Conservation (phyloP, 176 grass and related monocot genomes). For the Triticum timopheevii region DNA sequence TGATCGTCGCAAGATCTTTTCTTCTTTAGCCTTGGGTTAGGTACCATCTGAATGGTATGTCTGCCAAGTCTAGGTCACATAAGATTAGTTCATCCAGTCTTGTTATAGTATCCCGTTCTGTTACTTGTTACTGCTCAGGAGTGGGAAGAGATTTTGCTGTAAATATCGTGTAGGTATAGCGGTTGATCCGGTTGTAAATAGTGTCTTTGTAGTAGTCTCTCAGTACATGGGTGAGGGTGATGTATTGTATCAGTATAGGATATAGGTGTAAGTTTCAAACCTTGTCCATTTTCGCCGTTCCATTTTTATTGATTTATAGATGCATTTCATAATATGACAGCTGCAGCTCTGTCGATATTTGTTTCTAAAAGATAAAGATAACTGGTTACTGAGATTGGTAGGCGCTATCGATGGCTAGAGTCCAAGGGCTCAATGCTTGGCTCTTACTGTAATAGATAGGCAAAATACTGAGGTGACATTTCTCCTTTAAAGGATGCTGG, state of each 20-base stretch:
- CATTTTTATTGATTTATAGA: background rate
- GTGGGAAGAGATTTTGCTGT: conserved; percentile 6
- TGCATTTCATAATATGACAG: background rate
- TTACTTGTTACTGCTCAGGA: background rate
- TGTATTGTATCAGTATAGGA: background rate
- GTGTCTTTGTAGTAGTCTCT: background rate
- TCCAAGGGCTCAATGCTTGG: background rate
- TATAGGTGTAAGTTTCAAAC: background rate
- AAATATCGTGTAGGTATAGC: background rate
- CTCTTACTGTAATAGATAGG: too few species aligned
- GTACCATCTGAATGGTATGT: background rate
- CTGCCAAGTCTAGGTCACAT: background rate
- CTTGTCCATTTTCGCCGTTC: background rate
- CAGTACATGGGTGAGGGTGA: background rate
- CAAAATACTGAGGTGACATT: too few species aligned
- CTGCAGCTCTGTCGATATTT: background rate
- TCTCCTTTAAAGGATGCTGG: too few species aligned
- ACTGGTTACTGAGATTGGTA: background rate
- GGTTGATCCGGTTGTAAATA: conserved; percentile 25
- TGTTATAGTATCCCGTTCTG: background rate
- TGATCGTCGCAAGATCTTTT: background rate
- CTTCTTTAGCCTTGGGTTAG: background rate
- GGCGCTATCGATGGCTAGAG: background rate
- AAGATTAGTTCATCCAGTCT: background rate
- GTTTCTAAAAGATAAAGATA: background rate